A percentile compares a stretch with the other conserved stretches of the same genome.
These are phyloP conservation scores for Aeminium ludgeri DNA, from an alignment of 495 filamentous ascomycete genomes.

Conservation along the genomic window DNA sequence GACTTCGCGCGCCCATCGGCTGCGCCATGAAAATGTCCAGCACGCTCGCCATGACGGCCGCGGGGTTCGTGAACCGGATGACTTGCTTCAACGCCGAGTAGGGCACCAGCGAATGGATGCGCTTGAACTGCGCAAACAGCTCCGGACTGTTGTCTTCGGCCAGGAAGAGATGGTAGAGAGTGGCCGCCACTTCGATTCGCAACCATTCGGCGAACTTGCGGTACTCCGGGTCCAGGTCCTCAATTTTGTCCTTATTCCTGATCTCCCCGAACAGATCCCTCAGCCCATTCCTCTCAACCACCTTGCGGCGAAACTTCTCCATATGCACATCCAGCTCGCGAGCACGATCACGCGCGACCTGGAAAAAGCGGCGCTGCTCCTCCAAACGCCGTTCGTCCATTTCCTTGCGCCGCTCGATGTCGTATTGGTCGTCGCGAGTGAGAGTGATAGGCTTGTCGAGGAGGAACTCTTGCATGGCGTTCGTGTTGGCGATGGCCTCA, in stretches of 20 bases:
- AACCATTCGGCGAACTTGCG: constrained; percentile 98
- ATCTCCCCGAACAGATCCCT: constrained; percentile 90
- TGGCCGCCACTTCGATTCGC: constrained; percentile 91
- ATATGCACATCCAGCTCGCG: constrained; percentile 92
- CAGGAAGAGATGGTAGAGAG: constrained; percentile 91
- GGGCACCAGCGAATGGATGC: constrained; percentile 83
- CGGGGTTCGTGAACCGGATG: constrained; percentile 88
- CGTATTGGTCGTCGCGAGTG: constrained; percentile 66
- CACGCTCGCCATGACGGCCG: constrained; percentile 82
- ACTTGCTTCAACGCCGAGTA: constrained; percentile 91
- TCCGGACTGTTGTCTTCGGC: constrained; percentile 97
- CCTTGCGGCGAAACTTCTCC: constrained; percentile 65
- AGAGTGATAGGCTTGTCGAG: constrained; percentile 47
- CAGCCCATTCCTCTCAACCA: constrained; percentile 71
- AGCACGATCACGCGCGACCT: constrained; percentile 79
- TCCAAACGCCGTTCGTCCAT: constrained; percentile 79
- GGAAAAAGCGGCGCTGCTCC: constrained; percentile 87
- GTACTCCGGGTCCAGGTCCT: constrained; percentile 82
- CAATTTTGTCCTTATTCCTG: constrained; percentile 65
- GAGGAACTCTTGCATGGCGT: constrained; percentile 68
- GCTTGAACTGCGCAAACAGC: constrained; percentile 80
- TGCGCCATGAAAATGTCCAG: constrained; percentile 91
- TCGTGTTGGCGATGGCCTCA: constrained; percentile 61
- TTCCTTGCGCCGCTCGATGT: constrained; percentile 59
- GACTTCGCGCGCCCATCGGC: constrained; percentile 72